Conservation (phyloP, 345 rosid genomes). For the Erodium maritimum region DNA sequence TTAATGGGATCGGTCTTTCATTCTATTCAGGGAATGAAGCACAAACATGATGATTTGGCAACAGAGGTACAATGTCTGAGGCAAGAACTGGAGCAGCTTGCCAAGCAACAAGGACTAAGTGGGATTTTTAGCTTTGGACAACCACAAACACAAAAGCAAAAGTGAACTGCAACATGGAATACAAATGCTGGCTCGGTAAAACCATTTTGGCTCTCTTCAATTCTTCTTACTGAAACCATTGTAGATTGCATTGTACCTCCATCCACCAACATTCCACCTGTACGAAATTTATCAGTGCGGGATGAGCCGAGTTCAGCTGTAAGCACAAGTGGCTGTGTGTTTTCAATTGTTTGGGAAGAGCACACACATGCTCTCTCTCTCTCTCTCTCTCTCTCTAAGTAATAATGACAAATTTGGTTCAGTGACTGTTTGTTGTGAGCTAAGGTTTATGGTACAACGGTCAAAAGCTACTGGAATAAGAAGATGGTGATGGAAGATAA, state of each 20-base stretch:
- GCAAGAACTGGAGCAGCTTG: conserved; percentile 64
- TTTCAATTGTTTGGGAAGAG: too few species aligned
- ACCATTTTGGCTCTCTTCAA: not conserved
- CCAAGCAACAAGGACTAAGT: conserved; percentile 47
- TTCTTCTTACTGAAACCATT: too few species aligned
- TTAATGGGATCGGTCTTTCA: not conserved
- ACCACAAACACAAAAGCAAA: conserved; percentile 15
- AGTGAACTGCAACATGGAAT: not conserved
- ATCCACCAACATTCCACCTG: not conserved
- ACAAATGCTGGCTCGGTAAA: not conserved
- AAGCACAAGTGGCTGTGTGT: too few species aligned
- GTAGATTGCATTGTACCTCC: not conserved
- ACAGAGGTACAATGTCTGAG: conserved; percentile 44
- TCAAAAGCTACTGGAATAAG: not conserved
- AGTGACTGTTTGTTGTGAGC: not conserved
- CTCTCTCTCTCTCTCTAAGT: too few species aligned
- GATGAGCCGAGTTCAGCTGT: too few species aligned
- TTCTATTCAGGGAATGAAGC: conserved; percentile 35
- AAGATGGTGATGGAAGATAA: not conserved
- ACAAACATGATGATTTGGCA: conserved; percentile 50
- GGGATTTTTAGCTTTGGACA: conserved; percentile 50
- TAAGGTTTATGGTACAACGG: not conserved
- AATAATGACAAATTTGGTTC: too few species aligned
- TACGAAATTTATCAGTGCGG: not conserved
- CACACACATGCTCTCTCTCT: too few species aligned